Percentiles rank a stretch among this genome's conserved stretches.
phyloP scores from a whole-genome alignment of 1,284 basidiomycete species.

The Naganishia albida region DNA sequence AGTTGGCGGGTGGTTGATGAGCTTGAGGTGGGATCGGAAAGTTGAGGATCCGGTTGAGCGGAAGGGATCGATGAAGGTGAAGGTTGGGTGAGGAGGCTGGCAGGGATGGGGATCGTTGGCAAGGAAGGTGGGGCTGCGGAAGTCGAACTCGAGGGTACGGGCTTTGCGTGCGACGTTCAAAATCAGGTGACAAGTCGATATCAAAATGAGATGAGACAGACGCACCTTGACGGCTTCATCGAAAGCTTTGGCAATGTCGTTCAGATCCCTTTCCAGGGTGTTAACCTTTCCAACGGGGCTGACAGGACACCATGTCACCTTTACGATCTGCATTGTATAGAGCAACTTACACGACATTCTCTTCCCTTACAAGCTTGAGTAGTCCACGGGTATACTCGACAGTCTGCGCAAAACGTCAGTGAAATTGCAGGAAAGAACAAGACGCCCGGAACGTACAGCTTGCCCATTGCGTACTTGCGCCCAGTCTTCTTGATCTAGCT shows the following conservation, averaged over 20 bases:
- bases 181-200: neutral
- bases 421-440: neutral
- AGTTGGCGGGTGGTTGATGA: neutral
- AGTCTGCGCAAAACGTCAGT: conserved; percentile 35
- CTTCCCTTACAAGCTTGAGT: conserved; percentile 40
- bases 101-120: conserved; percentile 15
- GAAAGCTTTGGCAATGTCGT: conserved; percentile 27
- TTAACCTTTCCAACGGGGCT: conserved; percentile 13
- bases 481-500: conserved; percentile 33
- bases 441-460: conserved; percentile 36
- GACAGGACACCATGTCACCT: conserved; percentile 13
- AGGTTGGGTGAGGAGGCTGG: conserved; percentile 3
- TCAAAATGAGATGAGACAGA: too few species aligned
- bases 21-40: neutral
- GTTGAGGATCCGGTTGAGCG: neutral
- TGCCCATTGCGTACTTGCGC: conserved; percentile 48
- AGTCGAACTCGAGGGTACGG: conserved; percentile 23
- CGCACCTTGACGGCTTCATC: conserved; percentile 20
- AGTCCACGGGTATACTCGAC: conserved; percentile 45
- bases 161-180: conserved; percentile 1
- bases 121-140: conserved; percentile 1
- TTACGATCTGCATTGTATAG: too few species aligned
- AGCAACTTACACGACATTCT: conserved; percentile 45
- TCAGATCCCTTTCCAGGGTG: conserved; percentile 19
- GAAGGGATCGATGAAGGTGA: neutral